Evolutionary conservation across 1,284 basidiomycete genomes (phyloP).

Genomic region (Ustilago nuda): DNA sequence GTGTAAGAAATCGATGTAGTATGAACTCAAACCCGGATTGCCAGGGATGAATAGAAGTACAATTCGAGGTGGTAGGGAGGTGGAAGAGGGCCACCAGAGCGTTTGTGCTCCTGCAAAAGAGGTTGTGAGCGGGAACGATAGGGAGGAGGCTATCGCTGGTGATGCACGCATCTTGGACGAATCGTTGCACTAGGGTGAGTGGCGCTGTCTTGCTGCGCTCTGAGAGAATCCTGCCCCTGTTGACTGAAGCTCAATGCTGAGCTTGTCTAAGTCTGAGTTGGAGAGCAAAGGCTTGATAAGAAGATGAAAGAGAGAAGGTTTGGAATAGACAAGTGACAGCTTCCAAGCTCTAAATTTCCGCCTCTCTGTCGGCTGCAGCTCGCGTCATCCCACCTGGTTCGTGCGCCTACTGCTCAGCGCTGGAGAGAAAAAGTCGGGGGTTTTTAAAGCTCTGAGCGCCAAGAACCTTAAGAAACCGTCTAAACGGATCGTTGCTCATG

Average conservation of each 20-base stretch:
- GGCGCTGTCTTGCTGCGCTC: no score
- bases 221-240: not conserved
- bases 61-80: slow-evolving; percentile 21
- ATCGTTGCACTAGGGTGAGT: no score
- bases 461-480: not conserved
- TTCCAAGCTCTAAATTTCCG: not conserved
- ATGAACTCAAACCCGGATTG: slow-evolving; percentile 56
- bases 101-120: slow-evolving; percentile 48
- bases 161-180: slow-evolving; percentile 12
- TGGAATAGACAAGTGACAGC: not conserved
- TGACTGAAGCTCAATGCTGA: not conserved
- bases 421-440: slow-evolving; percentile 4
- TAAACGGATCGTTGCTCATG: not conserved
- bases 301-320: not conserved
- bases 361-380: not conserved
- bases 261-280: not conserved
- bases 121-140: slow-evolving; percentile 37
- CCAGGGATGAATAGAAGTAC: slow-evolving; percentile 60
- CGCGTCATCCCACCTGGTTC: slow-evolving; percentile 1
- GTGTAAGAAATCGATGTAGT: slow-evolving; percentile 56
- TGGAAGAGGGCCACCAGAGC: slow-evolving; percentile 46
- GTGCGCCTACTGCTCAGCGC: not conserved
- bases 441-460: not conserved
- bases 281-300: no score
- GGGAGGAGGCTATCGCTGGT: slow-evolving; percentile 25